Evolutionary conservation across 2,329 filamentous ascomycete species (phyloP).

Genomic region (Rasamsonia emersonii): DNA sequence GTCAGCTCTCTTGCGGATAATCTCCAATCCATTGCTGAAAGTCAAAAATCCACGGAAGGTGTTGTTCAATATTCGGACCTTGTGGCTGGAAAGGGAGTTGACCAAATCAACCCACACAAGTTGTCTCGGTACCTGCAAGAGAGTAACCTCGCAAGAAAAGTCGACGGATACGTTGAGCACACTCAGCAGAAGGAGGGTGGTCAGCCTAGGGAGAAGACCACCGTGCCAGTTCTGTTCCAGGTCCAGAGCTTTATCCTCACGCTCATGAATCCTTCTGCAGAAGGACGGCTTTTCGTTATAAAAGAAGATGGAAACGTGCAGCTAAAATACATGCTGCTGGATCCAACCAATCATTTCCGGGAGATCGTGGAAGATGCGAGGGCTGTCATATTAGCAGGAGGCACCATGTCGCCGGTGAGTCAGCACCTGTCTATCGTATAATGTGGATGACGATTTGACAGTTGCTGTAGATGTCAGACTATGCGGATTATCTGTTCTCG

Average conservation of each 20-base stretch:
- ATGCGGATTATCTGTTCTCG: conserved; percentile 76
- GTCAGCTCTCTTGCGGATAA: conserved; percentile 69
- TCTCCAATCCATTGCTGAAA: conserved; percentile 46
- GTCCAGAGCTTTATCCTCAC: conserved; percentile 65
- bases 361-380: conserved; percentile 77
- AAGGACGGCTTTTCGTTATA: conserved; percentile 53
- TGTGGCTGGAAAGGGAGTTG: conserved; percentile 74
- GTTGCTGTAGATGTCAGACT: conserved; percentile 63
- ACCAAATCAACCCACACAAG: conserved; percentile 92
- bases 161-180: conserved; percentile 74
- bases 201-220: conserved; percentile 17
- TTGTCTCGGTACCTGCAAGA: conserved; percentile 80
- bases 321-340: conserved; percentile 79
- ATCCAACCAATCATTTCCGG: conserved; percentile 84
- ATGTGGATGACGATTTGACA: conserved; percentile 8
- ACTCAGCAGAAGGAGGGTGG: conserved; percentile 43
- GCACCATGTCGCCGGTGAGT: conserved; percentile 82
- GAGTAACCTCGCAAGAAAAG: conserved; percentile 87
- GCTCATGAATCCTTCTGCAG: conserved; percentile 72
- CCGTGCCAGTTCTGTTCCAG: conserved; percentile 51
- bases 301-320: conserved; percentile 43
- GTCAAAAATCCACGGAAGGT: conserved; percentile 47
- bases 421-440: conserved; percentile 6
- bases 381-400: conserved; percentile 83
- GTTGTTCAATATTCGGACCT: conserved; percentile 63